These are phyloP conservation scores for Debaryomyces psychrophilus DNA, from an alignment of 1,139 yeast genomes.

Conservation along the genomic window DNA sequence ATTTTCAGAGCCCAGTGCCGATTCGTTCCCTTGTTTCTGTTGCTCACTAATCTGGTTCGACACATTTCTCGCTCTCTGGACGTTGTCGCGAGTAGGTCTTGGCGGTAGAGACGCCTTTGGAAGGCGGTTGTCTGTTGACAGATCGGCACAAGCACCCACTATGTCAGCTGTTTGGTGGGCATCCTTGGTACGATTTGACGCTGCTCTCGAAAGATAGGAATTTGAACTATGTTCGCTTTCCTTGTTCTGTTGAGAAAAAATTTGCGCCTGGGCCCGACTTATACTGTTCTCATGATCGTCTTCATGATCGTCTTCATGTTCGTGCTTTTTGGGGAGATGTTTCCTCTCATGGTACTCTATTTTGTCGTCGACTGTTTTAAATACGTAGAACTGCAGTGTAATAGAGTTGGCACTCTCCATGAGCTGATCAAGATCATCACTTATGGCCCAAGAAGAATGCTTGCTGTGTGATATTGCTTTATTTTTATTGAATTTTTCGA, in stretches of 20 bases:
- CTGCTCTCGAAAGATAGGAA: not conserved
- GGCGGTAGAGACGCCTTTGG: constrained; percentile 32
- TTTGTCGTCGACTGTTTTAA: not conserved
- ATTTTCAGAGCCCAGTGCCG: constrained; percentile 1
- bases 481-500: constrained; percentile 9
- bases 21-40: constrained; percentile 5
- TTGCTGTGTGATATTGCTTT: constrained; percentile 14
- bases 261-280: not conserved
- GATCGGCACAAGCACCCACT: not conserved
- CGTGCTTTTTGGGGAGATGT: not conserved
- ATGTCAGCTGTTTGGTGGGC: constrained; percentile 10
- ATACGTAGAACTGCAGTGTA: constrained; percentile 11
- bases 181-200: constrained; percentile 6
- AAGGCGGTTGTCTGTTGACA: not conserved
- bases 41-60: constrained; percentile 23
- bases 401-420: constrained; percentile 43
- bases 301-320: no score
- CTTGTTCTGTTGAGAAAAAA: not conserved
- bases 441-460: constrained; percentile 25
- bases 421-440: constrained; percentile 44
- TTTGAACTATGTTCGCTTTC: not conserved
- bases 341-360: constrained; percentile 4
- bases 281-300: not conserved
- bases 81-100: constrained; percentile 37
- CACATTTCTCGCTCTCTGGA: constrained; percentile 36